Conservation (phyloP, 1,284 basidiomycete species). For the Cutaneotrichosporon sp. region DNA sequence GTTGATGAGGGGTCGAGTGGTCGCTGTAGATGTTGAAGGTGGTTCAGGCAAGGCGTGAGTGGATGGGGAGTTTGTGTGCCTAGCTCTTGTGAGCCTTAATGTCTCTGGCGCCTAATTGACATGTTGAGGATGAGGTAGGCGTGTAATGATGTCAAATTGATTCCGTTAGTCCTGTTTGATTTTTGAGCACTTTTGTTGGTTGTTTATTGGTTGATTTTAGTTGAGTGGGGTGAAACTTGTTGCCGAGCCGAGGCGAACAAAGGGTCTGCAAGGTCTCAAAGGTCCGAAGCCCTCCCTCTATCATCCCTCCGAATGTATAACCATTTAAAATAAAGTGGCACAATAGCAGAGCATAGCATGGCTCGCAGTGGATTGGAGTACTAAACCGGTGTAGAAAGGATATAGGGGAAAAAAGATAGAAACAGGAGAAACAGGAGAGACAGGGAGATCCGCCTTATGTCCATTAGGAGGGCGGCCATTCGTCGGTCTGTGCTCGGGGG, state of each 20-base stretch:
- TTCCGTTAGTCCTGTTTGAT: not conserved
- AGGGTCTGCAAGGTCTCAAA: not conserved
- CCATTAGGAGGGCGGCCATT: not conserved
- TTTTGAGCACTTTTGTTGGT: not conserved
- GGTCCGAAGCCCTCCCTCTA: not conserved
- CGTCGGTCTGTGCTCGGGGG: conserved; percentile 9
- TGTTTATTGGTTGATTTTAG: not conserved
- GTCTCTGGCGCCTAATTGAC: not conserved
- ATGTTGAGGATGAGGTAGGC: not conserved
- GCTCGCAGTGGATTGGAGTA: not conserved
- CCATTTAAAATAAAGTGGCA: too few species aligned
- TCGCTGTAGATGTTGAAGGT: not conserved
- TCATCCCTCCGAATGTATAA: too few species aligned
- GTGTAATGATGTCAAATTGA: not conserved
- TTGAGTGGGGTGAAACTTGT: not conserved
- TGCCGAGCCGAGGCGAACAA: not conserved
- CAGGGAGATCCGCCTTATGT: conserved; percentile 2
- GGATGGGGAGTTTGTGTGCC: not conserved
- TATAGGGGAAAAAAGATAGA: too few species aligned
- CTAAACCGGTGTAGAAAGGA: too few species aligned
- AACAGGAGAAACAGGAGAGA: not conserved
- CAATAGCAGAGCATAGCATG: too few species aligned
- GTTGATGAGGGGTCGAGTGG: not conserved
- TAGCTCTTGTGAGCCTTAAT: not conserved
- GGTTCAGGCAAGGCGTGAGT: conserved; percentile 2